A percentile compares a stretch with the other conserved stretches of the same genome.
phyloP scores from a whole-genome alignment of 495 filamentous ascomycete species.

The Cercophora newfieldiana region DNA sequence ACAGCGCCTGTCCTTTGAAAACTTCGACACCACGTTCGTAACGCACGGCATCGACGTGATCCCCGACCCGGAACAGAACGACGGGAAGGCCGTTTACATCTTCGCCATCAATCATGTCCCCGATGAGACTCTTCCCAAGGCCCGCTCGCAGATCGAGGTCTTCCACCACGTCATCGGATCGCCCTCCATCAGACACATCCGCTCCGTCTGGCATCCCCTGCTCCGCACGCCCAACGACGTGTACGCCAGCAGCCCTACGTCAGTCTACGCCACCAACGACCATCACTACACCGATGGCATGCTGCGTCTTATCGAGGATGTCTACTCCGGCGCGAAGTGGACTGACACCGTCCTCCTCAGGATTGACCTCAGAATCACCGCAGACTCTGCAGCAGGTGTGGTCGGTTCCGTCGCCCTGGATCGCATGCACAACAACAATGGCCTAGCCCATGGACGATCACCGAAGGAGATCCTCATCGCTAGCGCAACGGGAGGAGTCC shows the following conservation, averaged over 20 bases:
- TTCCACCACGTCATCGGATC: slow-evolving; percentile 54
- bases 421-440: slow-evolving; percentile 55
- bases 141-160: slow-evolving; percentile 54
- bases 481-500: slow-evolving; percentile 36
- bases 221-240: slow-evolving; percentile 64
- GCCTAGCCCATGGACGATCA: slow-evolving; percentile 53
- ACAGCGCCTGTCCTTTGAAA: slow-evolving; percentile 46
- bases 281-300: slow-evolving; percentile 52
- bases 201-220: slow-evolving; percentile 47
- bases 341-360: slow-evolving; percentile 35
- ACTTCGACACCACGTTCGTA: slow-evolving; percentile 55
- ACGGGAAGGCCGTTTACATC: slow-evolving; percentile 57
- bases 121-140: slow-evolving; percentile 28
- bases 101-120: slow-evolving; percentile 60
- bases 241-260: slow-evolving; percentile 46
- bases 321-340: slow-evolving; percentile 37
- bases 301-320: slow-evolving; percentile 45
- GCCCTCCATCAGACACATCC: slow-evolving; percentile 36
- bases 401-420: slow-evolving; percentile 45
- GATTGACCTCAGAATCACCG: slow-evolving; percentile 21
- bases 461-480: slow-evolving; percentile 51
- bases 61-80: slow-evolving; percentile 39
- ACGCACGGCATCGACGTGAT: slow-evolving; percentile 64
- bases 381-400: slow-evolving; percentile 34
- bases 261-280: slow-evolving; percentile 63